phyloP scores from a whole-genome alignment of 2,329 filamentous ascomycete genomes.

The Fusarium cicatricum region DNA sequence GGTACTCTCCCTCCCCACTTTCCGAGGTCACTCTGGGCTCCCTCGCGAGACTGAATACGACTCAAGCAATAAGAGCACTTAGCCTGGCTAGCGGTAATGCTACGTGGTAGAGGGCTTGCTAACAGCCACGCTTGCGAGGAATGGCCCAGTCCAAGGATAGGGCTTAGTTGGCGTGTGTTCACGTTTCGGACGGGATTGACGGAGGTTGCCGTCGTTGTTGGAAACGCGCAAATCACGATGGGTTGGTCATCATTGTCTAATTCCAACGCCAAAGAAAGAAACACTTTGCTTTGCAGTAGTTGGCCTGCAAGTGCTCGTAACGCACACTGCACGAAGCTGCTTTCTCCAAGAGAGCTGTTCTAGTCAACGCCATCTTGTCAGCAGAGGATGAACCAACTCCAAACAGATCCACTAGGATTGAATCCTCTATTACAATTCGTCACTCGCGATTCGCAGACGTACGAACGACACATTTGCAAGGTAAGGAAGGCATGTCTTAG shows the following conservation, averaged over 20 bases:
- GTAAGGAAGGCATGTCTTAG: neutral
- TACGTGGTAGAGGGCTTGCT: neutral
- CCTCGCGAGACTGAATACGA: constrained; percentile 9
- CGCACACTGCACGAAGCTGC: neutral
- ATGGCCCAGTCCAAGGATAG: constrained; percentile 19
- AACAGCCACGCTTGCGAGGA: constrained; percentile 1
- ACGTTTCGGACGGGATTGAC: neutral
- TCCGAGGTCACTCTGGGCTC: constrained; percentile 8
- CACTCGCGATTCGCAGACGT: neutral
- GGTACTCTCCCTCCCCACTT: constrained; percentile 8
- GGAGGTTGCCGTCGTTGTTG: constrained; percentile 9
- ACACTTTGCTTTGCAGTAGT: neutral
- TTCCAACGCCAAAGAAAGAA: constrained; percentile 6
- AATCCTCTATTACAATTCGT: constrained; percentile 7
- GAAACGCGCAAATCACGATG: neutral
- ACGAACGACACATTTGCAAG: neutral
- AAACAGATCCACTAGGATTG: neutral
- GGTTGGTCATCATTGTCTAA: constrained; percentile 32
- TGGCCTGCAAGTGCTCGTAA: neutral
- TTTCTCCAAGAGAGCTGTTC: neutral
- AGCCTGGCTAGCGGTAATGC: neutral
- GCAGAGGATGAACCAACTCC: neutral
- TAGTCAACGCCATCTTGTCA: neutral
- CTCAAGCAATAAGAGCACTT: constrained; percentile 14
- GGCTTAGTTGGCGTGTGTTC: constrained; percentile 23